Evolutionary conservation across 345 rosid genomes (phyloP), one percentile per base, ranked within the genome.

Genomic region (Leavenworthia alabamica): DNA sequence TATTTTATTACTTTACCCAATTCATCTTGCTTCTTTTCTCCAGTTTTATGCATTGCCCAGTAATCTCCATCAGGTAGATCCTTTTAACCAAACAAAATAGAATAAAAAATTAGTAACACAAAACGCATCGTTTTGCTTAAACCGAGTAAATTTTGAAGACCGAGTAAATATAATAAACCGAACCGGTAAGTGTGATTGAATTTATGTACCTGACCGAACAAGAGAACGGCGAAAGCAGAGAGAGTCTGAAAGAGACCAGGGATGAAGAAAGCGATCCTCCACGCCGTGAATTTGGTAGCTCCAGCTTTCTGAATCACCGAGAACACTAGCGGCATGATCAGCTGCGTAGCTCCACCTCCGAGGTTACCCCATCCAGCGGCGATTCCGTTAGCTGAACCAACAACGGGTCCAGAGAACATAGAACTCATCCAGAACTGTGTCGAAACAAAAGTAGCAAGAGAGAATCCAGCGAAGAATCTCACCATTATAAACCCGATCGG

Each of bases 391-490:
- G 96, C 94, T 0, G 90, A 69, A 4, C 91, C 98, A 0, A 91
- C 96, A 1, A 88, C 86, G 0, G 76, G 74, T 7, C 81, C 62
- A 0, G 91, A 81, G 62, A 91, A 88, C 98, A 91, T 91, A 3
- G 91, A 82, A 76, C 94, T 88, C 97, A 88, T 90, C 95, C 97
- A 90, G 80, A 83, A 90, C 56, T 90, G 97, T 4, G 93, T 83
- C n/a, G 97, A 90, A 37, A 90, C 95, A n/a, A n/a, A n/a, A n/a
- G n/a, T n/a, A n/a, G n/a, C n/a, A n/a, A n/a, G n/a, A n/a, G n/a
- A n/a, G n/a, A n/a, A n/a, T n/a, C n/a, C n/a, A n/a, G n/a, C n/a
- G n/a, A n/a, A n/a, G n/a, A n/a, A n/a, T n/a, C n/a, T n/a, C n/a
- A n/a, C n/a, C n/a, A n/a, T n/a, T n/a, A n/a, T n/a, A n/a, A n/a